Evolutionary conservation across 1,139 yeast genomes (phyloP).

Genomic region (Geotrichum reessii): DNA sequence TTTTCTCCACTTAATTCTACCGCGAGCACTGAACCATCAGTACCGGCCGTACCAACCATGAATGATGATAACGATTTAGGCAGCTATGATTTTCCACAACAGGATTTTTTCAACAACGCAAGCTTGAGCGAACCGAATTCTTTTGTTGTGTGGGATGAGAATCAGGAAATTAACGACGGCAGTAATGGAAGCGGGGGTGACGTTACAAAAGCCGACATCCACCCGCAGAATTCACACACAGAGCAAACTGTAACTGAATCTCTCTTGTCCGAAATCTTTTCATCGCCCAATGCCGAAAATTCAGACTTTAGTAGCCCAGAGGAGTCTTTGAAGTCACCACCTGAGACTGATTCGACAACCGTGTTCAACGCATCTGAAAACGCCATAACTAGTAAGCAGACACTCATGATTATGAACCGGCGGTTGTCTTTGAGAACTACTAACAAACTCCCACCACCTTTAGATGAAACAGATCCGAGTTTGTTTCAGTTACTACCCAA

Average conservation of each 20-base stretch:
- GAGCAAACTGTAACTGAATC: background rate
- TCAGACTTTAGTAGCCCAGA: background rate
- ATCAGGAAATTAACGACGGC: background rate
- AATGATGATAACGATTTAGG: too few relatives aligned
- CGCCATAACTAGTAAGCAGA: background rate
- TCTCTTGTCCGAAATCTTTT: background rate
- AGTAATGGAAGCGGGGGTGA: background rate
- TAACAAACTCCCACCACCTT: background rate
- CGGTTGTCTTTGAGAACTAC: background rate
- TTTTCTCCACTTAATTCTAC: background rate
- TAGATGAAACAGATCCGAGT: background rate
- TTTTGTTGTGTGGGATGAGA: too few relatives aligned
- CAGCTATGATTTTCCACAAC: too few relatives aligned
- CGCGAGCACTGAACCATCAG: background rate
- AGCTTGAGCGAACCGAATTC: too few relatives aligned
- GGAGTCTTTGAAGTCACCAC: background rate
- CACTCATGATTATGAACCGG: background rate
- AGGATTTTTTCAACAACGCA: background rate
- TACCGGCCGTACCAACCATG: background rate
- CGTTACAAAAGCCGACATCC: background rate
- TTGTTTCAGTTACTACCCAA: conserved; percentile 4
- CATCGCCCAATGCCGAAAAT: background rate
- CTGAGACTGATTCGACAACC: background rate
- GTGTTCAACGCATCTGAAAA: background rate
- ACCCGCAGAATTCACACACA: background rate